Conservation (phyloP, 768 basidiomycete species). For the Auricularia auricula-judae region DNA sequence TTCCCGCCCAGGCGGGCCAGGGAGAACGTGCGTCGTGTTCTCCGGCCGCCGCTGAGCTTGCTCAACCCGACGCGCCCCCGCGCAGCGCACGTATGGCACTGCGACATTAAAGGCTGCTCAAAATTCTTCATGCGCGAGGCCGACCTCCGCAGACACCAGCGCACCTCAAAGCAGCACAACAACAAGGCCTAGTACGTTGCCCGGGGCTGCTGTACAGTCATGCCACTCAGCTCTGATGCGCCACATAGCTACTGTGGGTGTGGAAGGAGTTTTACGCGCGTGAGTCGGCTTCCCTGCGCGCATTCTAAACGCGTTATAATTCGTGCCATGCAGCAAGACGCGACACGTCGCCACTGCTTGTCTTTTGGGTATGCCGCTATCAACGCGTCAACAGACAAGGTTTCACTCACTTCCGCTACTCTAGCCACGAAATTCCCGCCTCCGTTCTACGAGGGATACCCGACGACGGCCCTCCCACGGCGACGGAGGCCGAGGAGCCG, state of each 20-base stretch:
- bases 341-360: neutral
- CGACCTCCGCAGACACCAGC: conserved; percentile 70
- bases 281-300: neutral
- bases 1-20: neutral
- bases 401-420: neutral
- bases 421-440: neutral
- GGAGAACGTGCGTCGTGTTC: neutral
- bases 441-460: neutral
- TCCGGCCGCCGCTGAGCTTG: neutral
- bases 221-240: neutral
- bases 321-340: neutral
- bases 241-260: conserved; percentile 1
- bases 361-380: neutral
- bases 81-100: conserved; percentile 45
- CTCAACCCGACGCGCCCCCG: neutral
- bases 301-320: neutral
- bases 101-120: conserved; percentile 70
- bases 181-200: neutral
- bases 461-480: neutral
- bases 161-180: conserved; percentile 60
- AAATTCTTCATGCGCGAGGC: conserved; percentile 77
- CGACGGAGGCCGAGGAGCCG: neutral
- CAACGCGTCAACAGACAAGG: neutral
- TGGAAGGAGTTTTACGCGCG: neutral
- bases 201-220: neutral